Percentiles rank a stretch among this genome's conserved stretches.
phyloP scores from a whole-genome alignment of 2,329 filamentous ascomycete genomes.

The Fusarium sp. region DNA sequence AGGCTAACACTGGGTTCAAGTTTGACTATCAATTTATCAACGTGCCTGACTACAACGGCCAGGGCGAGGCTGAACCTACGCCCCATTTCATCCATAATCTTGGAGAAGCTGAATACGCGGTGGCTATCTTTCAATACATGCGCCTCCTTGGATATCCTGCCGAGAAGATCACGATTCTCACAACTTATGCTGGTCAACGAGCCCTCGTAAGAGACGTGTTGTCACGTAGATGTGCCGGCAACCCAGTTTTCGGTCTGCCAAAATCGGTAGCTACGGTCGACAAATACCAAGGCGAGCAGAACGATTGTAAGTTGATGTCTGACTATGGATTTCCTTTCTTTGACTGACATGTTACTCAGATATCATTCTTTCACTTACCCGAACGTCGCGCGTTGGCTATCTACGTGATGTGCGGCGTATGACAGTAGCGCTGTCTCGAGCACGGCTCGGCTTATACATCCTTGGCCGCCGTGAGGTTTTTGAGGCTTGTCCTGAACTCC shows the following conservation, averaged over 20 bases:
- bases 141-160: slow-evolving; percentile 92
- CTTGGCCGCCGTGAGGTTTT: slow-evolving; percentile 90
- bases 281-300: slow-evolving; percentile 99
- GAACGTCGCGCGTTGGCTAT: slow-evolving; percentile 90
- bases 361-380: slow-evolving; percentile 90
- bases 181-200: slow-evolving; percentile 92
- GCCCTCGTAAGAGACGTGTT: slow-evolving; percentile 91
- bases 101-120: slow-evolving; percentile 96
- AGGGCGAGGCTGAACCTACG: slow-evolving; percentile 87
- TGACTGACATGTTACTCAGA: slow-evolving; percentile 63
- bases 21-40: slow-evolving; percentile 98
- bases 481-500: slow-evolving; percentile 87
- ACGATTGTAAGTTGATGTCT: slow-evolving; percentile 79
- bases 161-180: slow-evolving; percentile 83
- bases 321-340: background rate
- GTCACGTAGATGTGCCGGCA: slow-evolving; percentile 82
- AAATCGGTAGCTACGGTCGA: slow-evolving; percentile 94
- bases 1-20: slow-evolving; percentile 89
- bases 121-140: slow-evolving; percentile 98
- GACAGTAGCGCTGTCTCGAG: slow-evolving; percentile 93
- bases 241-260: slow-evolving; percentile 87
- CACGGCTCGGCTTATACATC: slow-evolving; percentile 90
- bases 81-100: slow-evolving; percentile 97
- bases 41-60: slow-evolving; percentile 90
- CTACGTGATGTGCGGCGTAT: slow-evolving; percentile 92